Evolutionary conservation across 2,329 filamentous ascomycete species (phyloP).

Genomic region (Verticillium zaregamsianum): DNA sequence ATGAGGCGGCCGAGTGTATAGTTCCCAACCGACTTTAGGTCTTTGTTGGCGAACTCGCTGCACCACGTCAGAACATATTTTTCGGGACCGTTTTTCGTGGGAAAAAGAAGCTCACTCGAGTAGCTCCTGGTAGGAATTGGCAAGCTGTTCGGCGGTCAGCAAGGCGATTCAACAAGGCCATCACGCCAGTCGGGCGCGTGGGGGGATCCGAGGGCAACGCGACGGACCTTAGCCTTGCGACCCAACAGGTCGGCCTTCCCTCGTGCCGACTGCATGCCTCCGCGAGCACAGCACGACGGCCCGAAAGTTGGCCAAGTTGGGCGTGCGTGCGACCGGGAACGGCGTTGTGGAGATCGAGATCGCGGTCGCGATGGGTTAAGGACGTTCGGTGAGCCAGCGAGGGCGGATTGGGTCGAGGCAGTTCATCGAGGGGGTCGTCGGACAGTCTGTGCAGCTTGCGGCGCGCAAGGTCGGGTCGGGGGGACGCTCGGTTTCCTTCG

Average conservation of each 20-base stretch:
- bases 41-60: slow-evolving; percentile 90
- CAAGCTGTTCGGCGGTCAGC: slow-evolving; percentile 58
- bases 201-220: neutral
- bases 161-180: slow-evolving; percentile 1
- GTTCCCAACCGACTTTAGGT: slow-evolving; percentile 90
- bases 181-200: neutral
- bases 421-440: neutral
- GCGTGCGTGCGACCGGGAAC: neutral
- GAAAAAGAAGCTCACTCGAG: slow-evolving; percentile 65
- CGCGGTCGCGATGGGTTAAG: neutral
- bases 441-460: neutral
- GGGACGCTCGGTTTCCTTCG: neutral
- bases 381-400: neutral
- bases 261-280: slow-evolving; percentile 51
- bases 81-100: neutral
- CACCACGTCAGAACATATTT: neutral
- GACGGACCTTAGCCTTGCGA: slow-evolving; percentile 56
- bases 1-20: slow-evolving; percentile 89
- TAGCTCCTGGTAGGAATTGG: slow-evolving; percentile 92
- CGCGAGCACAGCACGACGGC: slow-evolving; percentile 5
- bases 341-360: neutral
- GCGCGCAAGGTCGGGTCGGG: neutral
- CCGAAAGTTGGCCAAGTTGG: neutral
- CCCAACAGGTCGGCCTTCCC: slow-evolving; percentile 54
- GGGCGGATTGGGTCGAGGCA: neutral